Conservation (phyloP, 2,329 filamentous ascomycete species). For the Calonectria ilicicola region DNA sequence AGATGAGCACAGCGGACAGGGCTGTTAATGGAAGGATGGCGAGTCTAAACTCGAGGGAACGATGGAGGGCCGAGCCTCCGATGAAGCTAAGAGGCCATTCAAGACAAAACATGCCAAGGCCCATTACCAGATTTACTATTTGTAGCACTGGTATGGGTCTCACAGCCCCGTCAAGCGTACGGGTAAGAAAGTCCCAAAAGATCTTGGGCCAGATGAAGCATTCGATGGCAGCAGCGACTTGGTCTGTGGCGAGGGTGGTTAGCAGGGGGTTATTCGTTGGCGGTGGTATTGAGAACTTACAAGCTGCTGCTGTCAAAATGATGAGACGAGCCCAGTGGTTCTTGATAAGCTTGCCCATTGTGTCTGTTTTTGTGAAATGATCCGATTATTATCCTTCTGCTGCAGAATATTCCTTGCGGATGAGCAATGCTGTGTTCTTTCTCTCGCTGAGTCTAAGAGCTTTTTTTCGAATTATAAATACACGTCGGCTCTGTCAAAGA, state of each 20-base stretch:
- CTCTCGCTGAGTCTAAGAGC: conserved; percentile 3
- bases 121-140: conserved; percentile 88
- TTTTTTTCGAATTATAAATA: conserved; percentile 23
- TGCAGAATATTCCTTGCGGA: conserved; percentile 13
- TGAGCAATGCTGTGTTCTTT: neutral
- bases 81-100: conserved; percentile 90
- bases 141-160: conserved; percentile 91
- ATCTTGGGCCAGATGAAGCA: conserved; percentile 99
- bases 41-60: conserved; percentile 88
- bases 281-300: conserved; percentile 59
- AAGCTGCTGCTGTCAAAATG: conserved; percentile 83
- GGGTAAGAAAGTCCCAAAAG: conserved; percentile 97
- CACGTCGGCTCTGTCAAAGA: conserved; percentile 45
- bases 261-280: conserved; percentile 25
- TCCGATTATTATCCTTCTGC: conserved; percentile 30
- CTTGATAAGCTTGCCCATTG: conserved; percentile 98
- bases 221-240: conserved; percentile 85
- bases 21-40: conserved; percentile 84
- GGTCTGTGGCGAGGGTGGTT: conserved; percentile 70
- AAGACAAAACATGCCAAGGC: conserved; percentile 82
- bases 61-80: conserved; percentile 83
- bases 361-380: conserved; percentile 38
- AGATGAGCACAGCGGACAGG: conserved; percentile 81
- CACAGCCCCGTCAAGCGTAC: conserved; percentile 86
- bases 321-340: conserved; percentile 99